Evolutionary conservation across 257 asterid species (phyloP), one percentile per base, ranked within the genome.

Genomic region (Sherardia arvensis): DNA sequence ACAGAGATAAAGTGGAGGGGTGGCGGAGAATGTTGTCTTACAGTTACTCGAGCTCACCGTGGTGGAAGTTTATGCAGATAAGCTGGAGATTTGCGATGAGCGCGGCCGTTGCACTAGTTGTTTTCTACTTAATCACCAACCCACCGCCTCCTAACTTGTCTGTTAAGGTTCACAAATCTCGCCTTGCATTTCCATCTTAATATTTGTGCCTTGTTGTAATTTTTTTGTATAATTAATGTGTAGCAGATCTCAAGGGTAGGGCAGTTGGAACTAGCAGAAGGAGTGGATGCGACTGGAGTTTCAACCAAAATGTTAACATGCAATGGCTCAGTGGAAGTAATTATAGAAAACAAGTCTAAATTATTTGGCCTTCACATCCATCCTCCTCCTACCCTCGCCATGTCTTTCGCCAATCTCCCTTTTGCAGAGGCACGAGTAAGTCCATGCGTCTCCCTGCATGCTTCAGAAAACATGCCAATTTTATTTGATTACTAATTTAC

Each of bases 251-350:
- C 75, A 27, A 67, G 86, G 62, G 59, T 87, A 53, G 70, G 72
- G 12, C 73, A 81, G 28, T 85, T 84, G 54, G 77, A 77, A 69
- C 70, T 90, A 59, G 84, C 79, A 0, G 96, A 90, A 43, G 95
- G 97, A 59, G 86, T 87, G 54, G 97, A 90, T 71, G 71, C 51
- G 3, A 79, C 95, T 3, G 97, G 97, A 9, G 97, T 90, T 6
- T 66, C 80, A 8, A 85, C 96, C 40, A 85, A 87, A 72, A 65
- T 90, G 23, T 71, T 87, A 1, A 85, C 79, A 61, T 84, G 87
- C 95, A 90, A 90, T 70, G 67, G 69, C 38, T 66, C 91, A 3
- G 62, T 90, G 55, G 38, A 71, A 45, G 30, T 87, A 32, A 65
- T 58, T 17, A 71, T 90, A 21, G 86, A 85, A 7, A 90, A 90